Evolutionary conservation across 148 eudicot species (phyloP), one percentile per base, ranked within the genome.

Genomic region (Nyssa sinensis): DNA sequence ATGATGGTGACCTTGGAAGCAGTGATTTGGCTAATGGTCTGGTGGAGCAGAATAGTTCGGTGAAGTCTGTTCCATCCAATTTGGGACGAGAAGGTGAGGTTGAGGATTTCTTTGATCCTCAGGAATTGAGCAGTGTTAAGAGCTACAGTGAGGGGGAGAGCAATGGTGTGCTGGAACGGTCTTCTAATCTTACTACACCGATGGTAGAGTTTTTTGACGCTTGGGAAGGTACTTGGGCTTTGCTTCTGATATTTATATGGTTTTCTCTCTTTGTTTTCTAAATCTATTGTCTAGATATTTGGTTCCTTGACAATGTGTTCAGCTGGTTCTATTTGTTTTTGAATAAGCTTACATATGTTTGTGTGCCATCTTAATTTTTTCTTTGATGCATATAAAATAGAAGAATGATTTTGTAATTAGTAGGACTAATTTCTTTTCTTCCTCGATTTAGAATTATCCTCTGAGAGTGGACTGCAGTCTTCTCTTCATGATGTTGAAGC

Each of bases 201-300:
- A 32, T 74, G 66, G 86, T 87, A 33, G 98, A 91, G 81, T 91
- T 91, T 81, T 93, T 72, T 83, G 98, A 93, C 88, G 98, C 97
- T 73, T 89, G 93, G 94, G 98, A 93, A 81, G 98, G 98, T 93
- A 86, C 33, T 62, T 49, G 35, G 1, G 25, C 71, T 30, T 13
- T 32, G 27, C 10, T 60, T 35, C 4, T 62, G 59, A 4, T 28
- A 21, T 77, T 39, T 55, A n/a, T 28, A 4, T 35, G 19, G 25
- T 31, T 39, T 16, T 32, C 0, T 25, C 41, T 51, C 59, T 55
- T 21, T 55, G 4, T 55, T 55, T 55, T 21, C 9, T 55, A 55
- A 55, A 44, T 14, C 12, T 44, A 44, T 44, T 44, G 51, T 44
- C 0, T 14, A 39, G 44, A 44, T 44, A 14, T 13, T 44, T 44